phyloP scores from a whole-genome alignment of 176 grass and related monocot species.

The Aegilops longissima region DNA sequence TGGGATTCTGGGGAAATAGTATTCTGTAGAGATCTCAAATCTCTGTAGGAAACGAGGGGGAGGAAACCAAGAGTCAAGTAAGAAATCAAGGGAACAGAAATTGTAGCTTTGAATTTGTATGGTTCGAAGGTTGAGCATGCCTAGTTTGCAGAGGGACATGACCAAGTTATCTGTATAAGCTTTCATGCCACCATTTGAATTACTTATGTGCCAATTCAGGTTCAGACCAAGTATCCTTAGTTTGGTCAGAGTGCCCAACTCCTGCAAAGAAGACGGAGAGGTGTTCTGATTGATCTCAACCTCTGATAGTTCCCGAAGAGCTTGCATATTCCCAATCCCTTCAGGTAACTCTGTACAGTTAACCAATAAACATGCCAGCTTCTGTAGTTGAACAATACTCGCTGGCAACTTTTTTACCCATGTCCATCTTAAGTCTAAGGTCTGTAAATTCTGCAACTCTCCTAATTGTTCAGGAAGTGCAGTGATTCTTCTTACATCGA shows the following conservation, averaged over 20 bases:
- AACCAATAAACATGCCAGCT: background rate
- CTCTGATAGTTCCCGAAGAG: constrained; percentile 8
- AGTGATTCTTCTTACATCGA: constrained; percentile 10
- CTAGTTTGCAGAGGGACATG: background rate
- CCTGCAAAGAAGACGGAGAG: background rate
- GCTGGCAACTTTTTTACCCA: background rate
- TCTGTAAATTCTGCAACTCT: constrained; percentile 23
- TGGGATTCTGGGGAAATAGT: constrained; percentile 10
- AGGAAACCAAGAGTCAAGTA: background rate
- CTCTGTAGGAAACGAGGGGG: background rate
- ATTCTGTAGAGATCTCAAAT: background rate
- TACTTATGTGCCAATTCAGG: background rate
- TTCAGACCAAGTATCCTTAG: background rate
- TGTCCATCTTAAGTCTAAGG: constrained; percentile 31
- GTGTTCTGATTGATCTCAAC: constrained; percentile 17
- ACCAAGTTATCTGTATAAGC: background rate
- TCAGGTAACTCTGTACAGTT: background rate
- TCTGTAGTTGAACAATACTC: constrained; percentile 13
- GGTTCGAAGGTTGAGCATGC: background rate
- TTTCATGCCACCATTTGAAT: background rate
- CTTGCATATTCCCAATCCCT: background rate
- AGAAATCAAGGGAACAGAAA: background rate
- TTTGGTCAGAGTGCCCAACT: background rate
- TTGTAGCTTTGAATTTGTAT: background rate
- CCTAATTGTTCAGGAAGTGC: constrained; percentile 34